Conservation (phyloP, 371 early-diverging fungal species). For the Choanephora cucurbitarum region DNA sequence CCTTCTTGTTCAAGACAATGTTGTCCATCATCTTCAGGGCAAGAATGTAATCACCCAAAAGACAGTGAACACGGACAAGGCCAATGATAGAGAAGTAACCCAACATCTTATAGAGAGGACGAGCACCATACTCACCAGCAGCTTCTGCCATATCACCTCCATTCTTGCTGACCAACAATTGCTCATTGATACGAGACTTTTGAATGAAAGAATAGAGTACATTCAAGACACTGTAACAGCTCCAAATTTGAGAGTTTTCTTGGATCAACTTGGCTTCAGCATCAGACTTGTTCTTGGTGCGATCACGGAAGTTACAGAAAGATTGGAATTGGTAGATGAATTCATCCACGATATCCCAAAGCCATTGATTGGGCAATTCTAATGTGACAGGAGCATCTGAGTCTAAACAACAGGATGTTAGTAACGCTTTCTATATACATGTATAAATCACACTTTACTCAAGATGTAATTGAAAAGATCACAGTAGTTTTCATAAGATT, state of each 20-base stretch:
- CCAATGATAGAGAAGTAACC: conserved; percentile 97
- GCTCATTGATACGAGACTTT: conserved; percentile 93
- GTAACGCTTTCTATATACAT: too few relatives aligned
- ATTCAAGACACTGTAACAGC: conserved; percentile 92
- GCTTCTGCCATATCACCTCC: conserved; percentile 87
- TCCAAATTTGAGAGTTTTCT: conserved; percentile 91
- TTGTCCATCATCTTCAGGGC: conserved; percentile 95
- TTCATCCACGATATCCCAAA: conserved; percentile 98
- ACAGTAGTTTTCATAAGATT: conserved; percentile 94
- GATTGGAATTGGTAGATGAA: conserved; percentile 98
- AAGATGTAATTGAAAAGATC: conserved; percentile 94
- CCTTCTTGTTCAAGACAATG: conserved; percentile 90
- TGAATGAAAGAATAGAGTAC: conserved; percentile 92
- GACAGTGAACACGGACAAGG: conserved; percentile 90
- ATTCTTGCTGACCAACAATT: conserved; percentile 83
- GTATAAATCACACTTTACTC: conserved; percentile 54
- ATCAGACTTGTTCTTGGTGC: conserved; percentile 77
- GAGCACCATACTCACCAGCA: conserved; percentile 78
- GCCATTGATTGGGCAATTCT: conserved; percentile 97
- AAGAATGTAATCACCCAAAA: conserved; percentile 92
- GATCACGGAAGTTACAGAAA: conserved; percentile 91
- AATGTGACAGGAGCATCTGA: conserved; percentile 80
- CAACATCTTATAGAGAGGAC: conserved; percentile 90
- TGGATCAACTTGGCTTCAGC: conserved; percentile 81
- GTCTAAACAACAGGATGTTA: conserved; percentile 42